Evolutionary conservation across 2,329 filamentous ascomycete genomes (phyloP).

Genomic region (Calonectria pseudoreteaudii): DNA sequence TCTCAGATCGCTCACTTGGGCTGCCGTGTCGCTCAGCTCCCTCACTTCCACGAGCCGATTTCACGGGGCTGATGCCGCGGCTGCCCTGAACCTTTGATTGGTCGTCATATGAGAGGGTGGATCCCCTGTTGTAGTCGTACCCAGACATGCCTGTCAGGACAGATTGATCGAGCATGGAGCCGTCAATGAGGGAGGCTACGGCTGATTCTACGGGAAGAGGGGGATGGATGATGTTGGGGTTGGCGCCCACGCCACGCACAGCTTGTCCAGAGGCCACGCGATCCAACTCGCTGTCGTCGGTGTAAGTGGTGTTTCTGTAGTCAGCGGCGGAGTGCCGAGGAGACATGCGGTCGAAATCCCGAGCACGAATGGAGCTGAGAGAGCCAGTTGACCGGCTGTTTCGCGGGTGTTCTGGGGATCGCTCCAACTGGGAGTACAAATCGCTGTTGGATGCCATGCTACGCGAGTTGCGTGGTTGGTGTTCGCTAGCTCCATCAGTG

Average conservation of each 20-base stretch:
- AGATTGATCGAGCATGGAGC: constrained; percentile 76
- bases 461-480: constrained; percentile 67
- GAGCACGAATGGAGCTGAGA: constrained; percentile 54
- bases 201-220: constrained; percentile 84
- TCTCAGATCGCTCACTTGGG: constrained; percentile 52
- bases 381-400: constrained; percentile 51
- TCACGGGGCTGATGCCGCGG: constrained; percentile 55
- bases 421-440: constrained; percentile 73
- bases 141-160: constrained; percentile 73
- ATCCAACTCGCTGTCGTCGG: constrained; percentile 68
- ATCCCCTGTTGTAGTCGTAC: constrained; percentile 57
- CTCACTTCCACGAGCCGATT: constrained; percentile 53
- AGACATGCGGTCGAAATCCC: constrained; percentile 65
- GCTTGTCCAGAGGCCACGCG: constrained; percentile 74
- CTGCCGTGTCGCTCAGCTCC: constrained; percentile 55
- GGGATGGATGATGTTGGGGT: constrained; percentile 80
- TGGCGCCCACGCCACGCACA: constrained; percentile 77
- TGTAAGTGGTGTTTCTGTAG: constrained; percentile 63
- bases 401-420: constrained; percentile 56
- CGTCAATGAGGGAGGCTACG: constrained; percentile 87
- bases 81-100: constrained; percentile 46
- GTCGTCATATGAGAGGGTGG: constrained; percentile 48
- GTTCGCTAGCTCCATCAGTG: constrained; percentile 75
- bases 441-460: constrained; percentile 62
- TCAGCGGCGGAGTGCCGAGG: constrained; percentile 68